phyloP scores from a whole-genome alignment of 202 grass and related monocot genomes.

The Setaria italica region DNA sequence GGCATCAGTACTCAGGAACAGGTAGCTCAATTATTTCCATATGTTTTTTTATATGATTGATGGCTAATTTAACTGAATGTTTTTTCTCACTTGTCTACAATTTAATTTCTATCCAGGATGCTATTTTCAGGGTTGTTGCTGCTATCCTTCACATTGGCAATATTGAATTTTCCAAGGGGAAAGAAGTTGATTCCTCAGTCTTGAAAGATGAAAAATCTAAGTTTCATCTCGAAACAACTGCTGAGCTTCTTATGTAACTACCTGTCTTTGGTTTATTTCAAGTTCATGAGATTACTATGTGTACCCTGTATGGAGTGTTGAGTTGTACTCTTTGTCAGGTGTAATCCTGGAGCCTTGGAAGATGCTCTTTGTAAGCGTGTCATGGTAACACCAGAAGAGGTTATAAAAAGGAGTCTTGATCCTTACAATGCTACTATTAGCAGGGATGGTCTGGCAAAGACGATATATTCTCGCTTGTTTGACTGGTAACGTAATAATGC shows the following conservation, averaged over 20 bases:
- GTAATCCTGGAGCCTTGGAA: constrained; percentile 78
- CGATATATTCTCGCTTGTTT: constrained; percentile 90
- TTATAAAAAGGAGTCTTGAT: constrained; percentile 91
- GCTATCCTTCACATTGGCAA: constrained; percentile 95
- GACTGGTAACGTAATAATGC: constrained; percentile 78
- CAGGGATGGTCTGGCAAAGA: constrained; percentile 91
- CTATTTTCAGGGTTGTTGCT: constrained; percentile 93
- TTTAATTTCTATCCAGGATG: constrained; percentile 73
- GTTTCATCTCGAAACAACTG: constrained; percentile 86
- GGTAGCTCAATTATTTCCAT: constrained; percentile 56
- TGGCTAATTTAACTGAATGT: constrained; percentile 26
- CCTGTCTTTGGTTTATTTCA: constrained; percentile 41
- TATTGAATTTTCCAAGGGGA: constrained; percentile 89
- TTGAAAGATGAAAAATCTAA: constrained; percentile 91
- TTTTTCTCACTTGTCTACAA: constrained; percentile 50
- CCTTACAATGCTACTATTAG: constrained; percentile 88
- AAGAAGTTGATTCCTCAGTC: constrained; percentile 88
- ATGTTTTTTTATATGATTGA: constrained; percentile 33
- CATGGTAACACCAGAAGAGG: constrained; percentile 93
- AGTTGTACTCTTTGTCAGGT: constrained; percentile 59
- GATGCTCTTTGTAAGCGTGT: constrained; percentile 94
- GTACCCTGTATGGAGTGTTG: constrained; percentile 33
- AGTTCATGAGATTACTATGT: constrained; percentile 32
- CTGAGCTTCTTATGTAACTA: constrained; percentile 87
- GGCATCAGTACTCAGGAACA: constrained; percentile 86